Evolutionary conservation across 2,329 filamentous ascomycete species (phyloP).

Genomic region (Lachnellula occidentalis): DNA sequence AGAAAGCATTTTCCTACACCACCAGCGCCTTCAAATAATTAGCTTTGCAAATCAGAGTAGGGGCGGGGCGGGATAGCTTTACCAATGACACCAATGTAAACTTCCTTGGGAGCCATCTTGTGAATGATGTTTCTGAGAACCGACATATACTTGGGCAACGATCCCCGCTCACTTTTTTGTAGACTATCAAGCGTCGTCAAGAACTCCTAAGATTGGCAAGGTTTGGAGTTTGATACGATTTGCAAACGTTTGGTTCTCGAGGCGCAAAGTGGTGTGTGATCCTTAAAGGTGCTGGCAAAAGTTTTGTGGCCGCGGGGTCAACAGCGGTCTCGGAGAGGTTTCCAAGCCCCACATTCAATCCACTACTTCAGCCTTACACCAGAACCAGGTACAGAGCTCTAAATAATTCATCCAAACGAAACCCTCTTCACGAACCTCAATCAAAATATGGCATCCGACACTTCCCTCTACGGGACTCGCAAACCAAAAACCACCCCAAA

Average conservation of each 20-base stretch:
- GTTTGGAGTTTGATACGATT: too few species aligned
- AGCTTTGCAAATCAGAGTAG: conserved; percentile 15
- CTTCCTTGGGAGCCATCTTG: conserved; percentile 30
- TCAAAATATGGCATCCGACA: conserved; percentile 41
- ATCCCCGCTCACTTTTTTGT: neutral
- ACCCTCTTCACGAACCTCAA: neutral
- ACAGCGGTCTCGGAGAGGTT: too few species aligned
- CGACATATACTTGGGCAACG: neutral
- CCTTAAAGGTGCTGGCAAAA: too few species aligned
- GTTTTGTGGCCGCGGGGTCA: too few species aligned
- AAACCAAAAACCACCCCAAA: conserved; percentile 62
- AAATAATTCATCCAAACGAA: neutral
- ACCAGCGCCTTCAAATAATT: conserved; percentile 62
- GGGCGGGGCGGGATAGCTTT: conserved; percentile 9
- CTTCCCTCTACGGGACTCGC: conserved; percentile 70
- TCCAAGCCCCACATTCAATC: too few species aligned
- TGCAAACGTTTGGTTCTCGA: too few species aligned
- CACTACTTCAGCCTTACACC: neutral
- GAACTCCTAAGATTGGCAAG: too few species aligned
- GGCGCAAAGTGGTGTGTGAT: too few species aligned
- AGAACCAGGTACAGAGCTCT: neutral
- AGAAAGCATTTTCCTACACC: conserved; percentile 93
- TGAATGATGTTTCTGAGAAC: neutral
- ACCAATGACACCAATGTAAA: conserved; percentile 43
- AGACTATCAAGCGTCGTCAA: too few species aligned